phyloP scores from a whole-genome alignment of 2,329 filamentous ascomycete genomes.

The Botryotinia convoluta region DNA sequence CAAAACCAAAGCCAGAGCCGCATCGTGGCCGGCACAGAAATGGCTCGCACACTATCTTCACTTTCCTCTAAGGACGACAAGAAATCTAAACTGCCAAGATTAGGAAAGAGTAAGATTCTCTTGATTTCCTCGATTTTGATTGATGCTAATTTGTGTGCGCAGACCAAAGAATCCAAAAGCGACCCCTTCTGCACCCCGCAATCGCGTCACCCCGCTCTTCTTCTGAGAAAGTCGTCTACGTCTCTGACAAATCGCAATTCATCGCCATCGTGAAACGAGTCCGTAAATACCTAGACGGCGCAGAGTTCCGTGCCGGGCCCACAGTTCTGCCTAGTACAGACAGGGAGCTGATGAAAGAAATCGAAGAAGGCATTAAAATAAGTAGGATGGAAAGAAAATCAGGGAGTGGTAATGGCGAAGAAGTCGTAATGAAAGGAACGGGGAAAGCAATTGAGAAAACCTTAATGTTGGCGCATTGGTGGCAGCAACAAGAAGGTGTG shows the following conservation, averaged over 20 bases:
- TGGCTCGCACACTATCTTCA: not conserved
- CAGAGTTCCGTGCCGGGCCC: slow-evolving; percentile 32
- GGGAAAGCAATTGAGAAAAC: slow-evolving; percentile 38
- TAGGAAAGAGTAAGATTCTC: slow-evolving; percentile 26
- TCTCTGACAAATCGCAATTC: slow-evolving; percentile 35
- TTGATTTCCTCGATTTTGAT: slow-evolving; percentile 23
- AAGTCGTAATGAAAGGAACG: slow-evolving; percentile 37
- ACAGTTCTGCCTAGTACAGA: slow-evolving; percentile 20
- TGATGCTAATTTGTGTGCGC: not conserved
- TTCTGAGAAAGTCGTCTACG: slow-evolving; percentile 35
- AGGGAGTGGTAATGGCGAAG: slow-evolving; percentile 23
- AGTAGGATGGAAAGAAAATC: slow-evolving; percentile 23
- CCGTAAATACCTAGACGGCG: slow-evolving; percentile 30
- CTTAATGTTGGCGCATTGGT: slow-evolving; percentile 33
- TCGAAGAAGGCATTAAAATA: slow-evolving; percentile 26
- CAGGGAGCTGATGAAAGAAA: slow-evolving; percentile 23
- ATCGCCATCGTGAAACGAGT: slow-evolving; percentile 37
- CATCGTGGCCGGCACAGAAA: not conserved
- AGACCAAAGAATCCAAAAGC: slow-evolving; percentile 38
- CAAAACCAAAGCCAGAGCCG: not conserved
- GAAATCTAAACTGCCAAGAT: not conserved
- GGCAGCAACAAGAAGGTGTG: slow-evolving; percentile 33
- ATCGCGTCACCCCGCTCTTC: slow-evolving; percentile 30
- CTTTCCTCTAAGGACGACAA: slow-evolving; percentile 18
- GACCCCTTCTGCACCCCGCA: slow-evolving; percentile 38